Conservation (phyloP, 331 rosid species). For the Rosa hybrid region DNA sequence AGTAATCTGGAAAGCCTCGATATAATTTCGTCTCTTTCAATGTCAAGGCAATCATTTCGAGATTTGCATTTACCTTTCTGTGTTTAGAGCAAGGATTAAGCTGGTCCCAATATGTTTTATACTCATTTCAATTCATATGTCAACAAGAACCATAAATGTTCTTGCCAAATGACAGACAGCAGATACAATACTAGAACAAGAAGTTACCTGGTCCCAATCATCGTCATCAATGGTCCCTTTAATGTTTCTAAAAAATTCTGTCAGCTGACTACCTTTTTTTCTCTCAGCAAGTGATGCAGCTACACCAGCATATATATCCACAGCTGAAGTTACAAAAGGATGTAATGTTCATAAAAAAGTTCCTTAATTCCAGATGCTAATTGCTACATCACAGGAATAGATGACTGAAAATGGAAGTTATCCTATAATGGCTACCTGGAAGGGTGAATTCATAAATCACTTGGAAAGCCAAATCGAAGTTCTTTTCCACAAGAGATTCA, state of each 20-base stretch:
- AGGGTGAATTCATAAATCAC: constrained; percentile 88
- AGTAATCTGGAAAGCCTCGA: neutral
- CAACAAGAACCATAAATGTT: neutral
- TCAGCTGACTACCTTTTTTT: constrained; percentile 87
- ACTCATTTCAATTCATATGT: neutral
- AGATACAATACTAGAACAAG: constrained; percentile 3
- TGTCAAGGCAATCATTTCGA: neutral
- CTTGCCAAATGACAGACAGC: neutral
- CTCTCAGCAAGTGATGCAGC: constrained; percentile 98
- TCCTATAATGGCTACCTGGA: constrained; percentile 58
- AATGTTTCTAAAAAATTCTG: constrained; percentile 87
- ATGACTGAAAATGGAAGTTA: constrained; percentile 14
- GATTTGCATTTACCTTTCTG: neutral
- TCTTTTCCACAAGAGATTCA: constrained; percentile 91
- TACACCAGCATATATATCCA: constrained; percentile 93
- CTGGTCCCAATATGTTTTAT: neutral
- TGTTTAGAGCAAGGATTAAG: neutral
- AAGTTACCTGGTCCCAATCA: constrained; percentile 94
- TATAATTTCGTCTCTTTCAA: neutral
- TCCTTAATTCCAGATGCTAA: constrained; percentile 3
- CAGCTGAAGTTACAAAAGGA: constrained; percentile 57
- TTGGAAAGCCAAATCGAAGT: constrained; percentile 95
- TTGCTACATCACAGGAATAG: constrained; percentile 12
- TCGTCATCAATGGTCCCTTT: constrained; percentile 95
- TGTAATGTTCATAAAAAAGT: constrained; percentile 1